Base-by-base conservation (phyloP, 371 early-diverging fungal species). In the Mucor indicus region DNA sequence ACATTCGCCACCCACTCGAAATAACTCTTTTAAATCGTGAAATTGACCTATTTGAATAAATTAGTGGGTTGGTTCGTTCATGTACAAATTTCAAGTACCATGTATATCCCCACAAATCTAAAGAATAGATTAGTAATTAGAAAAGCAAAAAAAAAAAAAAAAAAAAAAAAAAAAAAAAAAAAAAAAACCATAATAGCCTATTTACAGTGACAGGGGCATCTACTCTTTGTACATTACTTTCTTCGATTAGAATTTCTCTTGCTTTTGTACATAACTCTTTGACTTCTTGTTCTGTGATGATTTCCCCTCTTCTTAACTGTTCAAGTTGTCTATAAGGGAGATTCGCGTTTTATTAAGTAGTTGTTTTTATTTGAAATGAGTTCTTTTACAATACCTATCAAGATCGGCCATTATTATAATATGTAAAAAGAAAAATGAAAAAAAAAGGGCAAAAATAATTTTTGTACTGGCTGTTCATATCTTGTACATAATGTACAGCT, bases 91-190 rank as follows among this genome's bases (percentile, higher is more conserved):
- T 29, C 12, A 29, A 29, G 30, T 59, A 72, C 73, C 99, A 60
- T 99, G 99, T 46, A 98, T 95, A 66, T 99, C 99, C 22, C 99
- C 99, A 67, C 98, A 98, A 56, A 99, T 92, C 91, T 91, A 62
- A 13, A 10, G 0, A 51, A 25, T 16, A 27, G 38, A 47, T 40
- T 6, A 25, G 11, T 12, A 30, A 44, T 35, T n/a, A 20, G 3
- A 40, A 13, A 20, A 17, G 36, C 19, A 6, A 36, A 2, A 38
- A 22, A 20, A 19, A 19, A 16, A 19, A 37, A 19, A 19, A 37
- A 19, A 37, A 7, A 4, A n/a, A 24, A 1, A 41, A 4, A 24
- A 3, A 40, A 30, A 31, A 6, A 30, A 4, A 36, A 35, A 30
- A 21, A 33, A 35, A 21, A 24, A 22, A 22, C 2, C 17, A 13